Conservation (phyloP, 306 rosid species). For the Aeschynomene evenia region DNA sequence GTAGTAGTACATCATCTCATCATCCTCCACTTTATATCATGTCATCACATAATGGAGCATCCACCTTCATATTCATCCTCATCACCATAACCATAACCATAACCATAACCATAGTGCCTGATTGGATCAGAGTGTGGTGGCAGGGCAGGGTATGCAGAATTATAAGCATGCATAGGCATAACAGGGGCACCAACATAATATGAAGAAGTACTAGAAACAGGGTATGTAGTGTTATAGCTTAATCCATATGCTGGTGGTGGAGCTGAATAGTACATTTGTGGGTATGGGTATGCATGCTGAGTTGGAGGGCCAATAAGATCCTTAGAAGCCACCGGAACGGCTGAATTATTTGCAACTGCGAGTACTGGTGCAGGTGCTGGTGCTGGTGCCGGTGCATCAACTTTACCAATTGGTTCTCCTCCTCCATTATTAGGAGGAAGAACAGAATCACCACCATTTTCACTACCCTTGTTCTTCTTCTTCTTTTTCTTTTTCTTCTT, state of each 20-base stretch:
- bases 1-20: background rate
- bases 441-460: slow-evolving; percentile 15
- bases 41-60: slow-evolving; percentile 67
- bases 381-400: slow-evolving; percentile 8
- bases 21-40: background rate
- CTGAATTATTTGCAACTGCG: slow-evolving; percentile 21
- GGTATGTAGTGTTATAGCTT: slow-evolving; percentile 63
- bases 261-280: slow-evolving; percentile 40
- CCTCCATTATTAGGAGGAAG: slow-evolving; percentile 35
- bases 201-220: slow-evolving; percentile 44
- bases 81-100: too few species aligned
- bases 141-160: slow-evolving; percentile 14
- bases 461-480: slow-evolving; percentile 60
- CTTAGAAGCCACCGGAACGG: slow-evolving; percentile 7
- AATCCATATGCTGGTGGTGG: slow-evolving; percentile 41
- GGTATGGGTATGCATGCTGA: slow-evolving; percentile 57
- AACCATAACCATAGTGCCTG: slow-evolving; percentile 22
- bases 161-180: slow-evolving; percentile 60
- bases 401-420: slow-evolving; percentile 20
- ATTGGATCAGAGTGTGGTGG: slow-evolving; percentile 48
- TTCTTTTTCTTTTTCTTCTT: slow-evolving; percentile 77
- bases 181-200: slow-evolving; percentile 45
- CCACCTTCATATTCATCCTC: slow-evolving; percentile 46
- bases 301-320: slow-evolving; percentile 43
- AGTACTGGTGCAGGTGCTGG: background rate